Evolutionary conservation across 2,329 filamentous ascomycete species (phyloP).

Genomic region (Colletotrichum sp.): DNA sequence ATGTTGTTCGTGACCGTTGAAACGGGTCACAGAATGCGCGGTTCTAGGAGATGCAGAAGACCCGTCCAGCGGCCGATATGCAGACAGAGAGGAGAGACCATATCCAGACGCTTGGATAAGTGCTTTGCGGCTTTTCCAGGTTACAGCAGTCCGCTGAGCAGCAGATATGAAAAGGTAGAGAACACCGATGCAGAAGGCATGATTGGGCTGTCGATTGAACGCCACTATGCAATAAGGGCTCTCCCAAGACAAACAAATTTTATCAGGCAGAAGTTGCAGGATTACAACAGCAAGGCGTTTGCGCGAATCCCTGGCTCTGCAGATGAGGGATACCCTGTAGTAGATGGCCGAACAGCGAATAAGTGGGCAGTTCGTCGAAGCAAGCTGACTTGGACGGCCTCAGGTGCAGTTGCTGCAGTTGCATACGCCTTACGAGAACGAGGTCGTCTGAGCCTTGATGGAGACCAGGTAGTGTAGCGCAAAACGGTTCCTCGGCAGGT

Average conservation of each 20-base stretch:
- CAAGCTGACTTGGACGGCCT: slow-evolving; percentile 3
- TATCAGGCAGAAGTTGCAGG: background rate
- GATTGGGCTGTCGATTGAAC: background rate
- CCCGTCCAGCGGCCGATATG: background rate
- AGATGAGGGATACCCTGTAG: background rate
- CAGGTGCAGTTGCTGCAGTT: background rate
- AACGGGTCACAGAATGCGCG: background rate
- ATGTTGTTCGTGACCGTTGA: background rate
- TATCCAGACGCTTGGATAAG: background rate
- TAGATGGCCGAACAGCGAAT: background rate
- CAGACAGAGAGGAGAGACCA: background rate
- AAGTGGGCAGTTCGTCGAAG: background rate
- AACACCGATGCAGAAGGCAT: background rate
- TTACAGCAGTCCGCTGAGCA: background rate
- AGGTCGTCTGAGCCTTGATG: background rate
- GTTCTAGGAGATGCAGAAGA: background rate
- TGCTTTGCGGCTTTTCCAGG: background rate
- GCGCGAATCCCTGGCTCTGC: background rate
- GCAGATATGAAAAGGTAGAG: background rate
- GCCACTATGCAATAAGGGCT: slow-evolving; percentile 17
- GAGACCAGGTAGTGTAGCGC: background rate
- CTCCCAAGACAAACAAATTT: background rate
- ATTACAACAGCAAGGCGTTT: background rate
- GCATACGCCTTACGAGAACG: background rate
- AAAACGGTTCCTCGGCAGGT: background rate